phyloP scores from a whole-genome alignment of 345 rosid genomes.

The Pistacia integerrima region DNA sequence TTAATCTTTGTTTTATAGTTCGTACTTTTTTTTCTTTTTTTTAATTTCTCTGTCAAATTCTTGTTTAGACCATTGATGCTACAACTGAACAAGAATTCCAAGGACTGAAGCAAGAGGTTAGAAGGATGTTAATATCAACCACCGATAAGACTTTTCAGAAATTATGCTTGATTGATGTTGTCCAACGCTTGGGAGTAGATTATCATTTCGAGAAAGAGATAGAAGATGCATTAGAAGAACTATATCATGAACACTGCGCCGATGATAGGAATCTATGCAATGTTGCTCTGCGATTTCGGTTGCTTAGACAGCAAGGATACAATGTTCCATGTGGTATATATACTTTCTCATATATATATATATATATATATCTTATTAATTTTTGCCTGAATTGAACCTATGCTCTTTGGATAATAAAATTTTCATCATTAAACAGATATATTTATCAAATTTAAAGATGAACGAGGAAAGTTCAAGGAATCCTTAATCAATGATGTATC shows the following conservation, averaged over 20 bases:
- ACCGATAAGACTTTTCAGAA: neutral
- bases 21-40: too few relatives aligned
- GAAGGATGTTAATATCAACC: slow-evolving; percentile 14
- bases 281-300: slow-evolving; percentile 28
- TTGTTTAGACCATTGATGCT: slow-evolving; percentile 13
- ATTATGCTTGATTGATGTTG: slow-evolving; percentile 32
- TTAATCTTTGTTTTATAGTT: neutral
- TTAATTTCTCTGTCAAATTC: neutral
- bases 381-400: too few relatives aligned
- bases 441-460: neutral
- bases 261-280: slow-evolving; percentile 3
- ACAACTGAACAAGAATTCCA: neutral
- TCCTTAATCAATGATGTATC: slow-evolving; percentile 1
- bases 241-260: neutral
- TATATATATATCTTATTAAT: too few relatives aligned
- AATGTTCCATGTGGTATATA: slow-evolving; percentile 9
- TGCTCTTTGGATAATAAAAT: too few relatives aligned
- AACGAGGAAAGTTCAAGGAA: slow-evolving; percentile 17
- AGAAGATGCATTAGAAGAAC: slow-evolving; percentile 14
- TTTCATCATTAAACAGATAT: neutral
- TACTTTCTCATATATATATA: neutral
- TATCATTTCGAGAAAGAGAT: slow-evolving; percentile 35
- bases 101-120: slow-evolving; percentile 25
- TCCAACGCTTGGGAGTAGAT: slow-evolving; percentile 34
- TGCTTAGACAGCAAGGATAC: slow-evolving; percentile 34